These are phyloP conservation scores for Medicago ruthenica DNA, from an alignment of 306 rosid species.

Conservation along the genomic window DNA sequence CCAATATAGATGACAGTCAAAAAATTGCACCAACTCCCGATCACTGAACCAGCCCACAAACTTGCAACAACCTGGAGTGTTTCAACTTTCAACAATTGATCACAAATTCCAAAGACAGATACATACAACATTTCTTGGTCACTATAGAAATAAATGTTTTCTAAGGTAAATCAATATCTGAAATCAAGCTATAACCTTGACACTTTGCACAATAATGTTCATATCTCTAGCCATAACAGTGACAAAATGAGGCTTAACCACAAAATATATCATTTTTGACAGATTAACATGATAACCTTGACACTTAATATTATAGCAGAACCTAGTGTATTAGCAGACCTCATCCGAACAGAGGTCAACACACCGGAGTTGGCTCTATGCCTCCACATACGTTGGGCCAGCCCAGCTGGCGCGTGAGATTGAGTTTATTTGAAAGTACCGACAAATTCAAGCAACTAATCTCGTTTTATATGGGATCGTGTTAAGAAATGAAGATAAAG, in stretches of 20 bases:
- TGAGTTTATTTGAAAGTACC: not conserved
- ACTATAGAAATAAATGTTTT: conserved; percentile 7
- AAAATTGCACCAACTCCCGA: conserved; percentile 92
- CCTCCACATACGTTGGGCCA: not conserved
- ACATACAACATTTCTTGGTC: conserved; percentile 23
- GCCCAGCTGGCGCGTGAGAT: not conserved
- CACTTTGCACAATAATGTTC: not conserved
- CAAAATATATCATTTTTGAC: not conserved
- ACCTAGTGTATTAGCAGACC: not conserved
- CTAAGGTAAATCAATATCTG: conserved; percentile 25
- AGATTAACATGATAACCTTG: not conserved
- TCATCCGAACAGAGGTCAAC: not conserved
- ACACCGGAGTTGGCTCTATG: not conserved
- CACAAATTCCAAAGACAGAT: conserved; percentile 32
- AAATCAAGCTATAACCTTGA: conserved; percentile 25
- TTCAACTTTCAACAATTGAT: conserved; percentile 33
- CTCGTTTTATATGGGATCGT: too few relatives aligned
- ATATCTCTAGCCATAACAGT: not conserved
- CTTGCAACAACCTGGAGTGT: conserved; percentile 60
- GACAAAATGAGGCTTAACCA: not conserved
- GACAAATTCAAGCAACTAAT: not conserved
- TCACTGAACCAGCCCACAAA: conserved; percentile 77
- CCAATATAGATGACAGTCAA: conserved; percentile 81
- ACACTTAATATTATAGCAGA: not conserved
- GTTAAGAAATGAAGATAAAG: too few relatives aligned